Evolutionary conservation across 176 grass and related monocot species (phyloP), one percentile per base, ranked within the genome.

Genomic region (Eleusine indica): DNA sequence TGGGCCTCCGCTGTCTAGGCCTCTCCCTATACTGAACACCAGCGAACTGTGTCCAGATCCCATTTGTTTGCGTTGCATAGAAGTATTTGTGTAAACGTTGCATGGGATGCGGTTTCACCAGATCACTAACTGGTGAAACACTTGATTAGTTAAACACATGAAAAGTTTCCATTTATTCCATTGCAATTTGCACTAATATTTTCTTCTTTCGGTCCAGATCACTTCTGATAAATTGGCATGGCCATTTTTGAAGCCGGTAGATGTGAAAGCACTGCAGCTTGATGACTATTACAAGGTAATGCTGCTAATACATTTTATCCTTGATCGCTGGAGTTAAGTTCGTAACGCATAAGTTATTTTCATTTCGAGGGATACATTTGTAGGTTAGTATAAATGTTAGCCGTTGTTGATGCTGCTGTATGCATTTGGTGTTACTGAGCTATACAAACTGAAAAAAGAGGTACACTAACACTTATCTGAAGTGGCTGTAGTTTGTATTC

Each of bases 211-310:
- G 38, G 71, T 87, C 49, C 85, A 97, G 95, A 88, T 98, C 71
- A 91, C 87, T 37, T 80, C 75, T 79, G 73, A 95, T 69, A 83
- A 91, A 77, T 88, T 86, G 87, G 87, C 96, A 6, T 65, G 60
- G 43, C 96, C 91, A 71, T 95, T 98, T 91, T 65, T 93, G 85
- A 32, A 91, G 3, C 96, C 96, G 6, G 96, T 98, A 67, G 96
- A 98, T 83, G 91, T 90, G 75, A 81, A 90, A 83, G 83, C 48
- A 10, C 91, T 95, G 71, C 18, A 88, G n/a, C 83, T 91, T 74
- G 77, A 88, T 88, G 96, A 98, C 53, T 98, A 95, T 83, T 40
- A 98, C 72, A 86, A 94, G 83, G 95, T 97, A 89, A 82, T 25
- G 18, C 70, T 77, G 35, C 12, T 70, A 35, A 10, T 75, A 60